Percentiles rank a stretch among this genome's conserved stretches.
Evolutionary conservation across 2,329 filamentous ascomycete species (phyloP).

Genomic region (Beauveria caledonica): DNA sequence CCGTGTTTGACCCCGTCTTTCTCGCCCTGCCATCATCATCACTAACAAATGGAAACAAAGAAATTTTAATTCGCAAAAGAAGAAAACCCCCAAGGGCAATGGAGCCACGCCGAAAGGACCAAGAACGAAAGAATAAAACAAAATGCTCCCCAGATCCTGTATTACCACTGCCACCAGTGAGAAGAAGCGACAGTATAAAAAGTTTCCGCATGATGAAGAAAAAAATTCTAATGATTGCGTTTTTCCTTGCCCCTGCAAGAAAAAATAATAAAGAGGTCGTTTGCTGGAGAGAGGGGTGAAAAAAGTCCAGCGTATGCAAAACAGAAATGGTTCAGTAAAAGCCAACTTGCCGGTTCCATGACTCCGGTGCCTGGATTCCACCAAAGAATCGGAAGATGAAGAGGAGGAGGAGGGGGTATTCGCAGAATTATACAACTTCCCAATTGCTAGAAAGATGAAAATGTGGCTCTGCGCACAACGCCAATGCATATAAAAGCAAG

Average conservation of each 20-base stretch:
- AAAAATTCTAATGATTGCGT: neutral
- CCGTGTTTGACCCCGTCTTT: too few relatives aligned
- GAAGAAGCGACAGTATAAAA: neutral
- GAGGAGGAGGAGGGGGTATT: neutral
- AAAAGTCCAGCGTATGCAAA: neutral
- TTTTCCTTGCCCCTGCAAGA: neutral
- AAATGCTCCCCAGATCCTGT: neutral
- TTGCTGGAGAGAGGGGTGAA: neutral
- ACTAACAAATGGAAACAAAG: conserved; percentile 14
- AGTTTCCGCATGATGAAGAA: neutral
- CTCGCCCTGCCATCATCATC: neutral
- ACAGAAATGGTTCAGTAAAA: neutral
- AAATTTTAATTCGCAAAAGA: too few relatives aligned
- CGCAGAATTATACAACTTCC: neutral
- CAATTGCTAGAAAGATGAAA: neutral
- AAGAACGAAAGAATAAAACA: conserved; percentile 4
- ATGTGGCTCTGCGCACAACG: conserved; percentile 10
- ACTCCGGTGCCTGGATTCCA: neutral
- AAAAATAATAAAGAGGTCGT: neutral
- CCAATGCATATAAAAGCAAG: conserved; percentile 10
- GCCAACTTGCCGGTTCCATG: conserved; percentile 9
- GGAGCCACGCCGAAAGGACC: neutral
- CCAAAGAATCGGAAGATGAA: neutral
- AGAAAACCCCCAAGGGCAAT: too few relatives aligned
- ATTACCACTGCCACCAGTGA: conserved; percentile 8